Percentiles rank a stretch among this genome's conserved stretches.
Evolutionary conservation across 805 yeast genomes (phyloP).

Genomic region (Zygosaccharomyces rouxii): DNA sequence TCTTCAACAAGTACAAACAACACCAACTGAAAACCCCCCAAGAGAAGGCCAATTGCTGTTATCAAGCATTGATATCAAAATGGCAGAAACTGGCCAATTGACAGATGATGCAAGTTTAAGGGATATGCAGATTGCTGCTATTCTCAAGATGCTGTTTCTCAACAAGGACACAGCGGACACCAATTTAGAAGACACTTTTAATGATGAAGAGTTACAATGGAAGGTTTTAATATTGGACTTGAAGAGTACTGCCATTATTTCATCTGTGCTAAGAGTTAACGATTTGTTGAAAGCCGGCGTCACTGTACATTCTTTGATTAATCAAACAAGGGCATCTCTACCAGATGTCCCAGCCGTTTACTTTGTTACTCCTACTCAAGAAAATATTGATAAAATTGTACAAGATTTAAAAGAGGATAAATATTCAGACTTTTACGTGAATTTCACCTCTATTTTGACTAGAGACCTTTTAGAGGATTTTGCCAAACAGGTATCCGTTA

Average conservation of each 20-base stretch:
- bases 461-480: conserved; percentile 82
- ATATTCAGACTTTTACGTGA: conserved; percentile 76
- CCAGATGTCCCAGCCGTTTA: conserved; percentile 95
- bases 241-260: conserved; percentile 76
- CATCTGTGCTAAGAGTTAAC: conserved; percentile 88
- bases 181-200: conserved; percentile 50
- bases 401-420: conserved; percentile 69
- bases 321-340: conserved; percentile 68
- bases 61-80: neutral
- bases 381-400: conserved; percentile 64
- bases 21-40: neutral
- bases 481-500: conserved; percentile 72
- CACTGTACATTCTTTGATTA: conserved; percentile 78
- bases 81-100: conserved; percentile 20
- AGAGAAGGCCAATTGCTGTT: neutral
- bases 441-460: conserved; percentile 76
- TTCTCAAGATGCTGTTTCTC: conserved; percentile 82
- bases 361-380: conserved; percentile 82
- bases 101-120: conserved; percentile 33
- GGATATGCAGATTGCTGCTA: conserved; percentile 39
- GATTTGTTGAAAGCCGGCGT: conserved; percentile 88
- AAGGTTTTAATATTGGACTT: conserved; percentile 81
- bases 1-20: conserved; percentile 2
- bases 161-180: conserved; percentile 55
- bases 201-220: conserved; percentile 75